Percentiles rank a stretch among this genome's conserved stretches.
phyloP scores from a whole-genome alignment of 129 eudicot species.

The Pittosporum tobira region DNA sequence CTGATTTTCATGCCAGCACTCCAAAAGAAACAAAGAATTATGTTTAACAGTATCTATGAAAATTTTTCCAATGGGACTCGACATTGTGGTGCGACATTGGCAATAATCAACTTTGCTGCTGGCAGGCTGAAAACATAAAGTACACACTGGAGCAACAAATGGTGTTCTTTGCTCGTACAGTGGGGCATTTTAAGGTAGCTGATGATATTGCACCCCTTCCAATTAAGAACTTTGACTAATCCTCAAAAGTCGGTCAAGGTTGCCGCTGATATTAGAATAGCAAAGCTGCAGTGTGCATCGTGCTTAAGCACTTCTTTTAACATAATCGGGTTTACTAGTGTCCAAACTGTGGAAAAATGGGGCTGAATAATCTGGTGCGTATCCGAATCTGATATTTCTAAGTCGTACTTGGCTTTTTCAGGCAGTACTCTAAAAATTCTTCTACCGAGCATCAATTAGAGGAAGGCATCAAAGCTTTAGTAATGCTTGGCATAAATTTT shows the following conservation, averaged over 20 bases:
- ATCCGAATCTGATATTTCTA: not conserved
- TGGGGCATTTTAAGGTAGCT: slow-evolving; percentile 33
- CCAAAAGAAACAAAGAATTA: no score
- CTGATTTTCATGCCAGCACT: no score
- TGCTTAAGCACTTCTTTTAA: not conserved
- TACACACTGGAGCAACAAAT: slow-evolving; percentile 46
- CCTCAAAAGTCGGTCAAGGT: not conserved
- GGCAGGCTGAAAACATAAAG: slow-evolving; percentile 46
- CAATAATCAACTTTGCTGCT: slow-evolving; percentile 11
- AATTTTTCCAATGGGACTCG: no score
- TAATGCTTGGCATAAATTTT: no score
- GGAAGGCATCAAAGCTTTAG: no score
- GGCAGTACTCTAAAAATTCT: no score
- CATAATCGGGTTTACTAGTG: not conserved
- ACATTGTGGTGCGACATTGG: not conserved
- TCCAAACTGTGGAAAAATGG: not conserved
- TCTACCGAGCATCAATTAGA: no score
- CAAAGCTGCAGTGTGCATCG: not conserved
- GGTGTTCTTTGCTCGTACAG: slow-evolving; percentile 48
- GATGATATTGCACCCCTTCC: slow-evolving; percentile 26
- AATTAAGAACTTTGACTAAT: slow-evolving; percentile 30
- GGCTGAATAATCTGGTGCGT: not conserved
- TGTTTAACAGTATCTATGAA: no score
- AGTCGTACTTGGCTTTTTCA: no score
- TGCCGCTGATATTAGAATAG: not conserved